phyloP scores from a whole-genome alignment of 345 rosid genomes.

The Eutrema yunnanense region DNA sequence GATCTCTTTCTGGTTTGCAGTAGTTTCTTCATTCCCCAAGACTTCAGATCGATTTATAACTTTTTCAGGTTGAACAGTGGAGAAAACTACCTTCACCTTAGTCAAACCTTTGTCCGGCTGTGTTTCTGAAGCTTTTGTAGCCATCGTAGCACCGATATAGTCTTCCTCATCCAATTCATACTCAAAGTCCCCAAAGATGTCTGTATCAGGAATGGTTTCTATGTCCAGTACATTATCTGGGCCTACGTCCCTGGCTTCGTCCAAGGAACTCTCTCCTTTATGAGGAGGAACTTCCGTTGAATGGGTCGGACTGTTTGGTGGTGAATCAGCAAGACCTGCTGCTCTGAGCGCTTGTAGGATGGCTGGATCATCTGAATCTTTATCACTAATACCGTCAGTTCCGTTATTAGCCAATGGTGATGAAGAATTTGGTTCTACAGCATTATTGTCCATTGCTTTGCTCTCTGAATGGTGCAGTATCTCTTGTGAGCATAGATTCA shows the following conservation, averaged over 20 bases:
- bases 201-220: slow-evolving; percentile 53
- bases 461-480: slow-evolving; percentile 45
- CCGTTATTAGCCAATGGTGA: slow-evolving; percentile 30
- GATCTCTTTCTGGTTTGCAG: slow-evolving; percentile 19
- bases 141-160: slow-evolving; percentile 46
- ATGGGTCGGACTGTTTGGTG: slow-evolving; percentile 66
- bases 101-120: slow-evolving; percentile 49
- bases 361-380: slow-evolving; percentile 39
- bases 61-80: slow-evolving; percentile 49
- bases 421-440: slow-evolving; percentile 36
- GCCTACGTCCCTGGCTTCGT: slow-evolving; percentile 36
- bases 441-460: slow-evolving; percentile 29
- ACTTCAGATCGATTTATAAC: slow-evolving; percentile 28
- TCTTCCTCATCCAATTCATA: slow-evolving; percentile 85
- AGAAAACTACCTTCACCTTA: slow-evolving; percentile 66
- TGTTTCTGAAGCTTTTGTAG: slow-evolving; percentile 37
- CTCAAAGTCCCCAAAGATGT: slow-evolving; percentile 84
- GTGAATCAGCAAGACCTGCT: slow-evolving; percentile 95
- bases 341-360: slow-evolving; percentile 61
- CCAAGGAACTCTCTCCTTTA: slow-evolving; percentile 28
- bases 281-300: slow-evolving; percentile 29
- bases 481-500: slow-evolving; percentile 94
- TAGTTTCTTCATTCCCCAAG: slow-evolving; percentile 25
- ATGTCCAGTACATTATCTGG: slow-evolving; percentile 66
- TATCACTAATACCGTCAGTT: slow-evolving; percentile 31